These are phyloP conservation scores for Wickerhamiella nectarea DNA, from an alignment of 805 yeast species.

Conservation along the genomic window DNA sequence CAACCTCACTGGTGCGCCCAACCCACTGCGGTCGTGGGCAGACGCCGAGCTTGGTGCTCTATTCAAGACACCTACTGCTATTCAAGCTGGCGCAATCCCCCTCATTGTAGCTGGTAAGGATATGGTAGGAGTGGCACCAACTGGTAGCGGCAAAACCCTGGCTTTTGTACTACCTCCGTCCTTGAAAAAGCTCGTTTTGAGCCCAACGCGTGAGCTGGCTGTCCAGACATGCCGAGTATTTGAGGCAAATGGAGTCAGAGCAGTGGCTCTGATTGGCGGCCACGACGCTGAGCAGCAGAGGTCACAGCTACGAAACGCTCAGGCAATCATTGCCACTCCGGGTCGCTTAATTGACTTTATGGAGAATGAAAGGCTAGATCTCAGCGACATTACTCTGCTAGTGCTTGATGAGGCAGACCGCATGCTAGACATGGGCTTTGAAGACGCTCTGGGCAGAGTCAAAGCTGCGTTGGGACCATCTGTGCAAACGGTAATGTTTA, in stretches of 20 bases:
- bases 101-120: slow-evolving; percentile 46
- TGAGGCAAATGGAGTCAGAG: background rate
- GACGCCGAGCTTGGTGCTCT: slow-evolving; percentile 34
- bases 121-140: slow-evolving; percentile 81
- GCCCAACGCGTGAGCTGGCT: slow-evolving; percentile 91
- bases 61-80: slow-evolving; percentile 67
- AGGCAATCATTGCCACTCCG: slow-evolving; percentile 84
- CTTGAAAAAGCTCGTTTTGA: slow-evolving; percentile 59
- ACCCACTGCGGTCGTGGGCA: slow-evolving; percentile 62
- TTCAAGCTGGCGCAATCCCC: slow-evolving; percentile 83
- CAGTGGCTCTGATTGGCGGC: slow-evolving; percentile 68
- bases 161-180: slow-evolving; percentile 28
- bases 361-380: slow-evolving; percentile 47
- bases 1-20: slow-evolving; percentile 43
- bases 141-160: slow-evolving; percentile 92
- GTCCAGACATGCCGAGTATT: slow-evolving; percentile 42
- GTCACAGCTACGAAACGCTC: slow-evolving; percentile 47
- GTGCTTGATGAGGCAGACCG: slow-evolving; percentile 91
- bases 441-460: slow-evolving; percentile 56
- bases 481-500: slow-evolving; percentile 73
- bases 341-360: slow-evolving; percentile 78
- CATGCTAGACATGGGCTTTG: slow-evolving; percentile 93
- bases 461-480: slow-evolving; percentile 39
- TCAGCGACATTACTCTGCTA: slow-evolving; percentile 50
- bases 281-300: slow-evolving; percentile 68